Percentiles rank a stretch among this genome's conserved stretches.
Conservation (phyloP, 1,139 yeast species). For the Blastobotrys aristatus region DNA sequence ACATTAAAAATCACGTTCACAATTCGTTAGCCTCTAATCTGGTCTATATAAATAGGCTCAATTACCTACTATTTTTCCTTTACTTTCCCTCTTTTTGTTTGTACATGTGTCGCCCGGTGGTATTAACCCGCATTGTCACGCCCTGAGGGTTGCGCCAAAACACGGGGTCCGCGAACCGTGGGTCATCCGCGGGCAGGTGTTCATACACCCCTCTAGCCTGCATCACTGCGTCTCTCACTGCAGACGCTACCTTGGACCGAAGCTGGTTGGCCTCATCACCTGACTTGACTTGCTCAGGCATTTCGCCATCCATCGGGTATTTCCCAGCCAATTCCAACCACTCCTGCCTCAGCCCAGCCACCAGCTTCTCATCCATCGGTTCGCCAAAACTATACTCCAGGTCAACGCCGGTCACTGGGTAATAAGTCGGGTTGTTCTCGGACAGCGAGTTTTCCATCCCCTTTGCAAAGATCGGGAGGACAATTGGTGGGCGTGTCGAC, state of each 20-base stretch:
- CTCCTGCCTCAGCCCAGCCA: slow-evolving; percentile 54
- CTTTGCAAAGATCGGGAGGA: slow-evolving; percentile 80
- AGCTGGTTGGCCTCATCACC: slow-evolving; percentile 61
- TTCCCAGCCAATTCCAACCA: slow-evolving; percentile 64
- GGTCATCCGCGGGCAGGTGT: slow-evolving; percentile 23
- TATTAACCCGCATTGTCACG: not conserved
- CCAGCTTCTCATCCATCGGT: slow-evolving; percentile 56
- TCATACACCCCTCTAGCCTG: slow-evolving; percentile 1
- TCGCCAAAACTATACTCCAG: slow-evolving; percentile 70
- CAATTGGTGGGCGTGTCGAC: slow-evolving; percentile 74
- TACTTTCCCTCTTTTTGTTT: too few species aligned
- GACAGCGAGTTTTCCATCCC: slow-evolving; percentile 90
- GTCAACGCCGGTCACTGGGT: slow-evolving; percentile 48
- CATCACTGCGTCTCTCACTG: slow-evolving; percentile 7
- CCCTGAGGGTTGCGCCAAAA: slow-evolving; percentile 52
- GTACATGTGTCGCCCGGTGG: not conserved
- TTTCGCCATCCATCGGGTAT: slow-evolving; percentile 36
- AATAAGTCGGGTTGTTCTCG: slow-evolving; percentile 44
- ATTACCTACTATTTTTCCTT: too few species aligned
- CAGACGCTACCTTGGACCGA: slow-evolving; percentile 59
- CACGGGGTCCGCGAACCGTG: slow-evolving; percentile 57
- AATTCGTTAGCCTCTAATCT: too few species aligned
- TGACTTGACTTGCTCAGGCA: slow-evolving; percentile 54
- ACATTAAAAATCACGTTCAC: too few species aligned
- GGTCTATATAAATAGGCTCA: too few species aligned